Percentiles rank a stretch among this genome's conserved stretches.
These are phyloP conservation scores for Leonotis leonurus DNA, from an alignment of 257 asterid genomes.

Conservation along the genomic window DNA sequence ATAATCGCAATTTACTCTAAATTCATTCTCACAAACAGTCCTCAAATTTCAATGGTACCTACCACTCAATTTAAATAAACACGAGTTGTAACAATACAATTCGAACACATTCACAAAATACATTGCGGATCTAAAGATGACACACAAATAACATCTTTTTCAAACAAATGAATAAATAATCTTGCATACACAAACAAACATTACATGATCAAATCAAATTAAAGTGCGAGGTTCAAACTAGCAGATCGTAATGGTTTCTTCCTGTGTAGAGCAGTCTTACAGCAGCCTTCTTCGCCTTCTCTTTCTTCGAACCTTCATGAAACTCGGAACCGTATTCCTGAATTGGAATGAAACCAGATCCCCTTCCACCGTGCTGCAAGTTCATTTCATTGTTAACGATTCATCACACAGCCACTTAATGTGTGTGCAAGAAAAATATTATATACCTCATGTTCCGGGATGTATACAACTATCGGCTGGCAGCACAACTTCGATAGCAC, in stretches of 20 bases:
- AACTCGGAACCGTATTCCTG: constrained; percentile 87
- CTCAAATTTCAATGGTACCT: too few species aligned
- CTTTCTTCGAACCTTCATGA: constrained; percentile 28
- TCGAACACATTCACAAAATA: neutral
- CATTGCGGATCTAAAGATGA: neutral
- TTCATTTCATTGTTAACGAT: neutral
- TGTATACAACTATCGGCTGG: constrained; percentile 83
- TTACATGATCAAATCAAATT: neutral
- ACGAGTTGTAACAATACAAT: too few species aligned
- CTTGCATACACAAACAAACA: neutral
- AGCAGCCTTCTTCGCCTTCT: constrained; percentile 51
- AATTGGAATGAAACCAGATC: constrained; percentile 82
- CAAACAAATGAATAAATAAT: neutral
- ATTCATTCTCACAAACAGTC: too few species aligned
- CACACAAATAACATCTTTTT: neutral
- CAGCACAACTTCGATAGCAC: constrained; percentile 81
- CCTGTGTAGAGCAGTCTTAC: constrained; percentile 83
- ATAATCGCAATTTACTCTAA: too few species aligned
- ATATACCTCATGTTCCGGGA: constrained; percentile 93
- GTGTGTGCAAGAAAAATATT: constrained; percentile 27
- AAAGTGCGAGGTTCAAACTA: constrained; percentile 34
- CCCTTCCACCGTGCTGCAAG: constrained; percentile 78
- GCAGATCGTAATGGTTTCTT: constrained; percentile 78
- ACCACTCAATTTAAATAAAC: neutral
- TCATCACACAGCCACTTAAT: too few species aligned